Evolutionary conservation across 306 rosid genomes (phyloP).

Genomic region (Trifolium dubium): DNA sequence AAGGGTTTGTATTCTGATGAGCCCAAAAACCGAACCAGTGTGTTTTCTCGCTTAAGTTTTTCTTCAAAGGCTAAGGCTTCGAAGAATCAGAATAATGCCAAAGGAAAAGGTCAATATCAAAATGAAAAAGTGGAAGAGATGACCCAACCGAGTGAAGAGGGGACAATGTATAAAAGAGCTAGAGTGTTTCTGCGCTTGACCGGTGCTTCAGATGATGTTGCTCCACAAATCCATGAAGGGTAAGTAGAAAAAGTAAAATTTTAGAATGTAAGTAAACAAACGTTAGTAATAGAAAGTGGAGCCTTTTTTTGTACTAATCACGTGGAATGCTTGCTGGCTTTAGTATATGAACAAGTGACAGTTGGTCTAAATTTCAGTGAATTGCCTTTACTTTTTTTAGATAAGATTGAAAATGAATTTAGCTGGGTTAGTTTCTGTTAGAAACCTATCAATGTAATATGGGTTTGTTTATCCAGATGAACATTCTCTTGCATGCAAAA

Average conservation of each 20-base stretch:
- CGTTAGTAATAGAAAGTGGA: not conserved
- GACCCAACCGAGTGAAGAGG: constrained; percentile 15
- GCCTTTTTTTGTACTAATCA: not conserved
- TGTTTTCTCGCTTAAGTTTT: constrained; percentile 51
- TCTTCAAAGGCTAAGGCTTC: constrained; percentile 20
- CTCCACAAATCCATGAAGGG: constrained; percentile 30
- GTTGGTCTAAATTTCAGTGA: constrained; percentile 1
- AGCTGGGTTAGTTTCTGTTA: not conserved
- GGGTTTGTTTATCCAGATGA: not conserved
- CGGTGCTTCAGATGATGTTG: constrained; percentile 16
- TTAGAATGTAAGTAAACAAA: constrained; percentile 3
- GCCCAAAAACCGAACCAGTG: constrained; percentile 34
- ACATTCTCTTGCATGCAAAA: no score
- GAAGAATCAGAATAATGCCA: constrained; percentile 14
- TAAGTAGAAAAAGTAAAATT: not conserved
- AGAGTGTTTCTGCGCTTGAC: constrained; percentile 46
- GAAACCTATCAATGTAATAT: not conserved
- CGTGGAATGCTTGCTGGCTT: constrained; percentile 1
- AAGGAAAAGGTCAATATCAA: not conserved
- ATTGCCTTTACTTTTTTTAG: not conserved
- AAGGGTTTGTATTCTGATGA: constrained; percentile 44
- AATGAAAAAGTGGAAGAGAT: constrained; percentile 1
- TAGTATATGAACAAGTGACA: not conserved
- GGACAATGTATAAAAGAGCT: constrained; percentile 19
- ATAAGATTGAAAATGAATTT: not conserved